phyloP scores from a whole-genome alignment of 371 early-diverging fungal species.

The Mortierella sp. region DNA sequence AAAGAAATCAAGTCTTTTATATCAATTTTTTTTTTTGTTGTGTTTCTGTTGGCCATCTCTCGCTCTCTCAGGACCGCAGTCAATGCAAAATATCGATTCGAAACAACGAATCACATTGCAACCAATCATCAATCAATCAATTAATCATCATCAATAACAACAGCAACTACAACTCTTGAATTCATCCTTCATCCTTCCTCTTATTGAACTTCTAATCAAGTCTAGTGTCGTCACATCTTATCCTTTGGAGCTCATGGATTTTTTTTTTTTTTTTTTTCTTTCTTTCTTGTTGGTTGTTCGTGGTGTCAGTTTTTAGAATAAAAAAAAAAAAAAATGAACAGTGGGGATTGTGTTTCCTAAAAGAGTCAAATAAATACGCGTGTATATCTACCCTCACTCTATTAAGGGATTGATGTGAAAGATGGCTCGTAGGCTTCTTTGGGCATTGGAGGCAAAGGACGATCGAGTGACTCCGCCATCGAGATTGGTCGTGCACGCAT shows the following conservation, averaged over 20 bases:
- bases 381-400: not conserved
- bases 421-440: constrained; percentile 50
- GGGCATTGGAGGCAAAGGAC: constrained; percentile 54
- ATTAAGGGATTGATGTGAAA: constrained; percentile 43
- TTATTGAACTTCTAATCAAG: not conserved
- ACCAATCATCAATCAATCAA: not conserved
- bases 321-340: too few species aligned
- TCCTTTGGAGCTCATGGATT: constrained; percentile 12
- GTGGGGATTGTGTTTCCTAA: not conserved
- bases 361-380: not conserved
- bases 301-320: too few species aligned
- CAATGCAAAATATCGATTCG: too few species aligned
- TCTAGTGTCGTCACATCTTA: not conserved
- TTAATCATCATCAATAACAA: not conserved
- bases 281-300: too few species aligned
- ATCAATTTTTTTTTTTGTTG: too few species aligned
- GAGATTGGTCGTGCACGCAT: constrained; percentile 51
- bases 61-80: too few species aligned
- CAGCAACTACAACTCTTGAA: too few species aligned
- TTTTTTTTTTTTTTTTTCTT: constrained; percentile 1
- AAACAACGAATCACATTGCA: too few species aligned
- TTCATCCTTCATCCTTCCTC: too few species aligned
- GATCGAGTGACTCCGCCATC: constrained; percentile 51
- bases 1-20: not conserved
- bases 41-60: too few species aligned